These are phyloP conservation scores for Myxozyma kluyveri DNA, from an alignment of 805 yeast genomes.

Conservation along the genomic window DNA sequence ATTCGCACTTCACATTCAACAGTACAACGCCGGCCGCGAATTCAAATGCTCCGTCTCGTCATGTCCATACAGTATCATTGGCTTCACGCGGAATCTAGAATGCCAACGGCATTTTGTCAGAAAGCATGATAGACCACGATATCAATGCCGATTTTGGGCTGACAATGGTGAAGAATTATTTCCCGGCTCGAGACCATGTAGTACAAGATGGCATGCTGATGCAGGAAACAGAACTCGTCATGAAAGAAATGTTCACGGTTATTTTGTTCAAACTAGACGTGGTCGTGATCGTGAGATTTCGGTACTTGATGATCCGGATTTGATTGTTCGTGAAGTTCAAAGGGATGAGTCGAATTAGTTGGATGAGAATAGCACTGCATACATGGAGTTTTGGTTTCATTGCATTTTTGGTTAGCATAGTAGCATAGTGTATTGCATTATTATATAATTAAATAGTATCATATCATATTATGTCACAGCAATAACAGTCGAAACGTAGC, in stretches of 20 bases:
- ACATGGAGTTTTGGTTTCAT: too few relatives aligned
- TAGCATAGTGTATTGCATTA: too few relatives aligned
- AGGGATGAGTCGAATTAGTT: too few relatives aligned
- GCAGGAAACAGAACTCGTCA: conserved; percentile 34
- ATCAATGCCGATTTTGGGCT: conserved; percentile 36
- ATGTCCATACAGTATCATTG: conserved; percentile 34
- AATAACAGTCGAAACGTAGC: too few relatives aligned
- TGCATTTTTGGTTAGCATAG: too few relatives aligned
- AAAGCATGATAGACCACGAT: conserved; percentile 35
- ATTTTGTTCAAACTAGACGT: conserved; percentile 19
- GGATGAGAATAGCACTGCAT: too few relatives aligned
- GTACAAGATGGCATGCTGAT: conserved; percentile 36
- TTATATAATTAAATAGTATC: too few relatives aligned
- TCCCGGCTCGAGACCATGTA: conserved; percentile 32
- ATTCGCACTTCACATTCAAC: conserved; percentile 20
- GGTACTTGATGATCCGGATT: too few relatives aligned
- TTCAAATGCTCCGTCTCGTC: conserved; percentile 33
- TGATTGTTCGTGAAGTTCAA: conserved; percentile 13
- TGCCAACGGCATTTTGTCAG: conserved; percentile 33
- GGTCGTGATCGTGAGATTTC: too few relatives aligned
- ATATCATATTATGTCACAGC: too few relatives aligned
- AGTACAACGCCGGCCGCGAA: conserved; percentile 27
- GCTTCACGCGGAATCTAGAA: conserved; percentile 36
- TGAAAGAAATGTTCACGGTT: conserved; percentile 34
- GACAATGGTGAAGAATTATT: conserved; percentile 31